Evolutionary conservation across 73 alveolate genomes (phyloP), one percentile per base, ranked within the genome.

Genomic region (Paramecium sexaurelia): DNA sequence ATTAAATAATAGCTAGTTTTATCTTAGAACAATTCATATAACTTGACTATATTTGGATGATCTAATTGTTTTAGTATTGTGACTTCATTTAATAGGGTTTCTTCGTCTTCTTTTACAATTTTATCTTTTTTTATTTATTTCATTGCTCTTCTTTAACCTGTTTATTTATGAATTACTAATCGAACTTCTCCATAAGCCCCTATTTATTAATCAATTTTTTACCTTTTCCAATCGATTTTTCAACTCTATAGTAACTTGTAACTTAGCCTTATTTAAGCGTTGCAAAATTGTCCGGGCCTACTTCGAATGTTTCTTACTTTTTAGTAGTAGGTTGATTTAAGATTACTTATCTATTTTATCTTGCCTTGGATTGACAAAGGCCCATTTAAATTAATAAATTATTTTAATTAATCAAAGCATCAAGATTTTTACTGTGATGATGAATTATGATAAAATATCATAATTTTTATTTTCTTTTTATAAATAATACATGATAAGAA

Each of bases 171-270:
- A 19, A 35, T 61, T 0, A 88, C 94, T 17, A 88, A 82, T 88
- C 94, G 69, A 22, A 88, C 94, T 10, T 40, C 73, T 35, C 94
- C 94, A 88, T 55, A 88, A 6, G 94, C 94, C 11, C 94, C 94
- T 88, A 11, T 22, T 22, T 88, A 89, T 98, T 66, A 90, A 11
- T 71, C 13, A n/a, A 29, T 5, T 37, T 33, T 20, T 33, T 78
- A 78, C 90, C 90, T 22, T 20, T 61, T 43, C 90, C 90, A 10
- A 78, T 20, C 9, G 17, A 27, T 78, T 78, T 78, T 78, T 78
- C 90, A 43, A 78, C 55, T 20, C 55, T 7, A 78, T 78, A 78
- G 22, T 39, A 78, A 22, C 47, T 41, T 36, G 73, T 78, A 29
- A 78, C 32, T 45, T 24, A 43, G 5, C 90, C 90, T 61, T 78